Conservation (phyloP, 2,329 filamentous ascomycete genomes). For the Penicillium sp. region DNA sequence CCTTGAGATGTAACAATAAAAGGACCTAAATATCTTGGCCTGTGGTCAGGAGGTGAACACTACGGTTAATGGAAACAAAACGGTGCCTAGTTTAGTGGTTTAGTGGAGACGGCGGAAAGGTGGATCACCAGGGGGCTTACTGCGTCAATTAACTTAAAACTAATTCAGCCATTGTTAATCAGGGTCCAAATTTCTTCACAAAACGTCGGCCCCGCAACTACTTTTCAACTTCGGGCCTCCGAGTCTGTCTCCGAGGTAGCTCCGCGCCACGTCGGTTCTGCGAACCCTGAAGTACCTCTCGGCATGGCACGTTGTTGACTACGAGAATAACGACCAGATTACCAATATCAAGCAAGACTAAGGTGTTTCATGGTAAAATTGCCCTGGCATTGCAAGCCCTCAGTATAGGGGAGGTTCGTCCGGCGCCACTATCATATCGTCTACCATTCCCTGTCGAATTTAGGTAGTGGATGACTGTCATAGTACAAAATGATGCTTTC, state of each 20-base stretch:
- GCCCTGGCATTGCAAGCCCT: neutral
- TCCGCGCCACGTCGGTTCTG: neutral
- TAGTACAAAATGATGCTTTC: neutral
- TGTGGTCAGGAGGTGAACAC: neutral
- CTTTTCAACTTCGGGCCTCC: neutral
- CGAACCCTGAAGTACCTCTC: neutral
- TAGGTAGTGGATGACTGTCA: neutral
- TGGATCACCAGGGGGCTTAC: neutral
- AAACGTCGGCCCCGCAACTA: neutral
- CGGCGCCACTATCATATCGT: neutral
- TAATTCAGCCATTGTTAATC: neutral
- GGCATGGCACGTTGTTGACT: neutral
- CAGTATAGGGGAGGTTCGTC: no score
- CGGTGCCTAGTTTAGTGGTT: no score
- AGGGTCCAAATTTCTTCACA: constrained; percentile 5
- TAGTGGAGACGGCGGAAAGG: neutral
- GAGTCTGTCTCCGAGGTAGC: neutral
- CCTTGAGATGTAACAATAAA: neutral
- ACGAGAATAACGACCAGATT: neutral
- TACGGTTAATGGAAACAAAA: neutral
- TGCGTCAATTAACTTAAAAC: neutral
- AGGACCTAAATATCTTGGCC: neutral
- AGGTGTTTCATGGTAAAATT: constrained; percentile 3
- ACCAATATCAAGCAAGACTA: neutral
- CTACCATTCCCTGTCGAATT: neutral